Evolutionary conservation across 2,329 filamentous ascomycete species (phyloP).

Genomic region (Cladophialophora immunda): DNA sequence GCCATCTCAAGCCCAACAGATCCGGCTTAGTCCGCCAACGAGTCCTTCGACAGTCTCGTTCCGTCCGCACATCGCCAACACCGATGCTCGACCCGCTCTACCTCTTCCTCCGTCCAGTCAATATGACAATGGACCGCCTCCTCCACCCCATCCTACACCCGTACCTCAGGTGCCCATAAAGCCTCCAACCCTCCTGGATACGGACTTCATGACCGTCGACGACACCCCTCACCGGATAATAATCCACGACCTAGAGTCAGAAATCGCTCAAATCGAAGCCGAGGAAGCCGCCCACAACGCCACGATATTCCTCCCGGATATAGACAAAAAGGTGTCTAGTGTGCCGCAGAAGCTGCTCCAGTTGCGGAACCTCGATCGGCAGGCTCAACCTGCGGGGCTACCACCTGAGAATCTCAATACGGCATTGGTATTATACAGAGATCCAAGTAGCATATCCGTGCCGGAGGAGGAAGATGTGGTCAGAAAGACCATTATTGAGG

Average conservation of each 20-base stretch:
- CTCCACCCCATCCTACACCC: constrained; percentile 13
- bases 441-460: constrained; percentile 78
- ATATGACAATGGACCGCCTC: not conserved
- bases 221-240: constrained; percentile 87
- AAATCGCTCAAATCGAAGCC: constrained; percentile 75
- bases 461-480: constrained; percentile 79
- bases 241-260: constrained; percentile 88
- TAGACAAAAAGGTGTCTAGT: constrained; percentile 79
- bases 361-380: constrained; percentile 12
- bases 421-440: constrained; percentile 80
- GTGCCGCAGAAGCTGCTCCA: constrained; percentile 73
- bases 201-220: constrained; percentile 83
- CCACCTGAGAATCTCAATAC: constrained; percentile 65
- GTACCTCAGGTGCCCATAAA: constrained; percentile 3
- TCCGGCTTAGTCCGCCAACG: constrained; percentile 11
- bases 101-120: not conserved
- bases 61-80: constrained; percentile 28
- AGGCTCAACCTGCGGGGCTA: constrained; percentile 21
- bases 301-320: constrained; percentile 79
- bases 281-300: constrained; percentile 57
- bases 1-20: not conserved
- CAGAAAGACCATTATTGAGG: constrained; percentile 82
- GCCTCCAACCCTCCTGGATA: constrained; percentile 17
- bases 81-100: constrained; percentile 26
- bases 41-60: constrained; percentile 8